phyloP scores from a whole-genome alignment of 2,329 filamentous ascomycete species.

The Aspergillus sp. region DNA sequence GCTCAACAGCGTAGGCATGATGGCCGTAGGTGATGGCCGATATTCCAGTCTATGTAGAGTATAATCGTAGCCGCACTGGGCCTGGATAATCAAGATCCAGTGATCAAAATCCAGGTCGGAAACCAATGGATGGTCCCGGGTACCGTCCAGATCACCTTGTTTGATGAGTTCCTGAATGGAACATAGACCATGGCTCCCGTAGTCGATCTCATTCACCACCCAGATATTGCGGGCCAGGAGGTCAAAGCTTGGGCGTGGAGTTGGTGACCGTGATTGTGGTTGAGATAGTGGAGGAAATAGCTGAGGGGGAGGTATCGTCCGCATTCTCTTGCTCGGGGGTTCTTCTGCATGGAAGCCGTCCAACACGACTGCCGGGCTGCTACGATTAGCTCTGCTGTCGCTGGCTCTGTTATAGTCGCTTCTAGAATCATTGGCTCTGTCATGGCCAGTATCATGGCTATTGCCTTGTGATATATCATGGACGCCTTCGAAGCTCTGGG shows the following conservation, averaged over 20 bases:
- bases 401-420: neutral
- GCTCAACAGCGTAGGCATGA: neutral
- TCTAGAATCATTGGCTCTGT: neutral
- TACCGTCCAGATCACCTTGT: neutral
- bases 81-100: neutral
- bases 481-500: neutral
- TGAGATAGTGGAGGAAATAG: neutral
- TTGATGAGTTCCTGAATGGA: slow-evolving; percentile 1
- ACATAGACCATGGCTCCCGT: slow-evolving; percentile 1
- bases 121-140: neutral
- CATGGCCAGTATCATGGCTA: neutral
- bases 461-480: too few relatives aligned
- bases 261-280: neutral
- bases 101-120: slow-evolving; percentile 1
- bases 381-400: neutral
- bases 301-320: neutral
- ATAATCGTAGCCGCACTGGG: slow-evolving; percentile 3
- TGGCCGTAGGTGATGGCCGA: neutral
- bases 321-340: slow-evolving; percentile 1
- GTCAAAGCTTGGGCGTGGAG: neutral
- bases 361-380: neutral
- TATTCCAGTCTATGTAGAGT: slow-evolving; percentile 4
- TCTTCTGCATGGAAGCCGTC: neutral
- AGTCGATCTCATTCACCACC: slow-evolving; percentile 2
- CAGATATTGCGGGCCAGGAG: slow-evolving; percentile 1